Evolutionary conservation across 148 eudicot genomes (phyloP), one percentile per base, ranked within the genome.

Genomic region (Nyssa sinensis): DNA sequence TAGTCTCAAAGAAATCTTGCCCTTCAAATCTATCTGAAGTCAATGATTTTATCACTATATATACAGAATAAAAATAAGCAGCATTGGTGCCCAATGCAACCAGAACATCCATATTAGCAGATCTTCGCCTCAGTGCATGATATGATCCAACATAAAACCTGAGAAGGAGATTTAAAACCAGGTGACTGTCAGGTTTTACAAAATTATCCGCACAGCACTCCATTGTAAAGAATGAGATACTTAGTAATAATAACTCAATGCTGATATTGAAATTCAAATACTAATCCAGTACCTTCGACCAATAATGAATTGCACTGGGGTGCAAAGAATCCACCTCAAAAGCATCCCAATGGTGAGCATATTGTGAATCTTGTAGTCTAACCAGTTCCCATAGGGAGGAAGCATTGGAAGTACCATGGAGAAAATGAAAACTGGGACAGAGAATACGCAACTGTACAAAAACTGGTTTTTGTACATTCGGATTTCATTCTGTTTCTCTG

Each of bases 1-100:
- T 95, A 25, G 99, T 95, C 86, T 95, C 99, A 81, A 95, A 95
- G 71, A 88, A 95, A 78, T 95, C 99, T 79, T 87, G 86, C 71
- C 96, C 97, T 82, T 86, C 91, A 81, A 95, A 95, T 37, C 75
- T 74, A 49, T 75, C 77, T 49, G 97, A 92, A 78, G 83, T 70
- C 72, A 75, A 78, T 57, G 90, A 85, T 86, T 91, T 95, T 65
- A 89, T 55, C 77, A 92, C 32, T 61, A 86, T 72, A 72, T 92
- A 95, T 44, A 95, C 73, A 62, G 99, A 95, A 75, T 95, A 95
- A 74, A 95, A 89, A 80, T 92, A 95, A 77, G 99, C 99, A 79
- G 97, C 94, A 88, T 95, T 95, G 39, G 97, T 95, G 74, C 99
- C 99, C 72, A 95, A 83, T 28, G 96, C 96, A 84, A 95, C 97